phyloP scores from a whole-genome alignment of 768 basidiomycete species.

The Boletus edulis region DNA sequence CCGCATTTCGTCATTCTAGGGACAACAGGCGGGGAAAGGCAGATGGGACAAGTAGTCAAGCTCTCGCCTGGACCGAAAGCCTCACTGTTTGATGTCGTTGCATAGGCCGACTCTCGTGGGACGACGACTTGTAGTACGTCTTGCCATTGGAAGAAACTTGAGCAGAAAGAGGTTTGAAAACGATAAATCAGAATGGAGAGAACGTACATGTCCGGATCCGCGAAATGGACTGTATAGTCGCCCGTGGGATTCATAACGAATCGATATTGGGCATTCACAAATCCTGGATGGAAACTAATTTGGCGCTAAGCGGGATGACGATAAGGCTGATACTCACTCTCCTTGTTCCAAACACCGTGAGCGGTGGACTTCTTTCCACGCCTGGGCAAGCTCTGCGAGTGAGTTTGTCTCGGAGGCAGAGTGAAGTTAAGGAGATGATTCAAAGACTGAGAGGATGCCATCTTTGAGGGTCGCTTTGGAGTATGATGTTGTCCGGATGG shows the following conservation, averaged over 20 bases:
- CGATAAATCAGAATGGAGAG: not conserved
- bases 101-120: conserved; percentile 75
- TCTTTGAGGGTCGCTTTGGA: conserved; percentile 65
- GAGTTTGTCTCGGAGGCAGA: conserved; percentile 80
- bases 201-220: conserved; percentile 93
- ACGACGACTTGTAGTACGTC: conserved; percentile 95
- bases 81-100: conserved; percentile 55
- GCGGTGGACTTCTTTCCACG: conserved; percentile 70
- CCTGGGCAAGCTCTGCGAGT: conserved; percentile 59
- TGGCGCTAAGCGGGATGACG: conserved; percentile 13
- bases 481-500: conserved; percentile 34
- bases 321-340: conserved; percentile 61
- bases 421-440: conserved; percentile 94
- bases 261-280: conserved; percentile 94
- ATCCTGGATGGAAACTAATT: conserved; percentile 52
- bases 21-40: conserved; percentile 85
- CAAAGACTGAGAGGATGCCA: conserved; percentile 59
- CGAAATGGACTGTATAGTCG: conserved; percentile 93
- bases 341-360: conserved; percentile 81
- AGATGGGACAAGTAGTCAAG: conserved; percentile 87
- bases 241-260: conserved; percentile 93
- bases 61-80: conserved; percentile 50
- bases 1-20: conserved; percentile 97
- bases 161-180: not conserved
- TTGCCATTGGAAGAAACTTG: conserved; percentile 92